Evolutionary conservation across 257 asterid genomes (phyloP).

Genomic region (Ehretia macrophylla): DNA sequence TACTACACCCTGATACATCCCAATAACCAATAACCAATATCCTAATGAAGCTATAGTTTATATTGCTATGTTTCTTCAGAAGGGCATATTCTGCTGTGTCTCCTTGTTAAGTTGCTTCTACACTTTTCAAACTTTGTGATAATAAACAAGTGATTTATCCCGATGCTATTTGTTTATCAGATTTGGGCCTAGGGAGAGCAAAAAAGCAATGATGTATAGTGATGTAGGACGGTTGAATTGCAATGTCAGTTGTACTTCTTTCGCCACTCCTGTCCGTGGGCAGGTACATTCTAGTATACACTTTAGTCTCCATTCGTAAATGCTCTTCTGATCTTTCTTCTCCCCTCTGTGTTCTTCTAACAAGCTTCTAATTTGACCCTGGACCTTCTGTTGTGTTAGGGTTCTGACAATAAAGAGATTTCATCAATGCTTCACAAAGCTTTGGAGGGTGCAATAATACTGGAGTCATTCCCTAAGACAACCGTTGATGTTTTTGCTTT

Average conservation of each 20-base stretch:
- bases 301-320: conserved; percentile 4
- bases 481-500: conserved; percentile 97
- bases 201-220: conserved; percentile 95
- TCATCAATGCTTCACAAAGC: conserved; percentile 92
- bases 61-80: no score
- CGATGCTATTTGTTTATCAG: conserved; percentile 22
- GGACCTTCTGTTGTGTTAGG: conserved; percentile 31
- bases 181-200: conserved; percentile 94
- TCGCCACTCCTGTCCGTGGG: conserved; percentile 66
- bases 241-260: conserved; percentile 74
- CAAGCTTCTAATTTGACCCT: conserved; percentile 15
- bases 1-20: no score
- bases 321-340: conserved; percentile 7
- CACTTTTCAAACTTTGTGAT: no score
- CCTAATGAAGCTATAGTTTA: no score
- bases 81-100: background rate
- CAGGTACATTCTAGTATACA: conserved; percentile 45
- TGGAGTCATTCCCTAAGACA: conserved; percentile 91
- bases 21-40: no score
- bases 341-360: background rate
- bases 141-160: background rate
- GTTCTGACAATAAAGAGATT: conserved; percentile 70
- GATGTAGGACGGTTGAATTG: conserved; percentile 86
- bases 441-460: conserved; percentile 84
- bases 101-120: conserved; percentile 15